Evolutionary conservation across 306 rosid genomes (phyloP), one percentile per base, ranked within the genome.

Genomic region (Ormosia emarginata): DNA sequence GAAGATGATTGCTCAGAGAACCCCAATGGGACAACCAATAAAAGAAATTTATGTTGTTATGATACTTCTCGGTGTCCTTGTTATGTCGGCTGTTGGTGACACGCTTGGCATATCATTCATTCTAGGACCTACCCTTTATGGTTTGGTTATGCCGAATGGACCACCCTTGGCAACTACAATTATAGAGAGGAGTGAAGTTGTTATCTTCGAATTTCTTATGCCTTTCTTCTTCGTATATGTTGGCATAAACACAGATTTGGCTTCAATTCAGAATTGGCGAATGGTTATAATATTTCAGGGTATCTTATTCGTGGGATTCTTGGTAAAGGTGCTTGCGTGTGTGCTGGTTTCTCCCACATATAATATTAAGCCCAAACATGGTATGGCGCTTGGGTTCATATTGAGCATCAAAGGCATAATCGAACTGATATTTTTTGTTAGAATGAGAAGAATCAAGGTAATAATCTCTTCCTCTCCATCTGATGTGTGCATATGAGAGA

Each of bases 311-410:
- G 33, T 32, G 0, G 82, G 71, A 2, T 80, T 67, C 66, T 0
- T 67, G 3, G 80, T 78, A 24, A 90, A 87, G 80, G 12, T 92
- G 15, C 0, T 82, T 0, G 78, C 58, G 1, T 74, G 84, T 5
- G 24, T 79, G 3, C 12, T 82, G 6, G n/a, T 83, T 67, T 56
- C 91, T 2, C 55, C 79, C 0, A 17, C 79, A 0, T 82, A 82
- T 85, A 88, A 88, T 8, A 82, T 90, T 7, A 79, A 47, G 32
- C 62, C 6, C 34, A 85, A 47, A 82, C 72, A 83, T 44, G 89
- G 88, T 10, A 3, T 87, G n/a, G 65, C 86, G 13, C 92, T 88
- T 5, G 88, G 94, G 0, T 80, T 90, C 5, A 84, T 88, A 2
- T 62, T 85, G 78, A 92, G 75, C 75, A 30, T 80, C 75, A 84